These are phyloP conservation scores for Phytophthora cactorum DNA, from an alignment of 352 stramenopile genomes.

Conservation along the genomic window DNA sequence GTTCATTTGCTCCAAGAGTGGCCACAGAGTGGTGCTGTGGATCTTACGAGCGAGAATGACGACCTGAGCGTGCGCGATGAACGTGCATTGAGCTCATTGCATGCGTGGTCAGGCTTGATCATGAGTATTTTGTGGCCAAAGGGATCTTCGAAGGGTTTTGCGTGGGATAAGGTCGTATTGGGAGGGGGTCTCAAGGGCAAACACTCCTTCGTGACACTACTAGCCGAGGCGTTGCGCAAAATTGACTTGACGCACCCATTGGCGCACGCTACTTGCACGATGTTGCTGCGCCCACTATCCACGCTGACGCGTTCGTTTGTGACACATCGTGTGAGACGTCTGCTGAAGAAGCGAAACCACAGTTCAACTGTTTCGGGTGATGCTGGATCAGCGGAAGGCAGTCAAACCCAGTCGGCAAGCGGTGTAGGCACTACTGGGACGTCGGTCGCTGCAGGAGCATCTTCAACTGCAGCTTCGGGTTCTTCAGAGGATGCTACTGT, in stretches of 20 bases:
- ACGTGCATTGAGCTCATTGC: conserved; percentile 71
- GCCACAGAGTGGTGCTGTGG: conserved; percentile 32
- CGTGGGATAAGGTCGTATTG: conserved; percentile 82
- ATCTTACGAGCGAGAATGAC: conserved; percentile 9
- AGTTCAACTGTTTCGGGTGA: conserved; percentile 2
- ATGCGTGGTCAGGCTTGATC: conserved; percentile 85
- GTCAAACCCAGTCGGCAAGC: neutral
- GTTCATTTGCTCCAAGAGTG: conserved; percentile 74
- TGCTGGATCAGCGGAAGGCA: neutral
- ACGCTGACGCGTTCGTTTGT: conserved; percentile 85
- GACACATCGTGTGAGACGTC: conserved; percentile 66
- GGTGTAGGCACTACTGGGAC: neutral
- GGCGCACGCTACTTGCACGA: conserved; percentile 74
- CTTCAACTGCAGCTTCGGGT: conserved; percentile 2
- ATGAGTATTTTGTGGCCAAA: conserved; percentile 91
- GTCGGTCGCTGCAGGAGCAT: neutral
- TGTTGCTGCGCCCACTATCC: conserved; percentile 81
- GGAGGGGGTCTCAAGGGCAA: conserved; percentile 71
- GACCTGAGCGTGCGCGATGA: conserved; percentile 71
- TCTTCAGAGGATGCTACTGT: conserved; percentile 1
- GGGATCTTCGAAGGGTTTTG: conserved; percentile 74
- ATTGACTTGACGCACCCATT: conserved; percentile 81
- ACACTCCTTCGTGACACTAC: conserved; percentile 76
- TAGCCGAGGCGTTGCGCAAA: conserved; percentile 81
- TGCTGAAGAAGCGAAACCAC: conserved; percentile 67